Evolutionary conservation across 805 yeast species (phyloP), one percentile per base, ranked within the genome.

Genomic region (Saccharomycopsis fibuligera): DNA sequence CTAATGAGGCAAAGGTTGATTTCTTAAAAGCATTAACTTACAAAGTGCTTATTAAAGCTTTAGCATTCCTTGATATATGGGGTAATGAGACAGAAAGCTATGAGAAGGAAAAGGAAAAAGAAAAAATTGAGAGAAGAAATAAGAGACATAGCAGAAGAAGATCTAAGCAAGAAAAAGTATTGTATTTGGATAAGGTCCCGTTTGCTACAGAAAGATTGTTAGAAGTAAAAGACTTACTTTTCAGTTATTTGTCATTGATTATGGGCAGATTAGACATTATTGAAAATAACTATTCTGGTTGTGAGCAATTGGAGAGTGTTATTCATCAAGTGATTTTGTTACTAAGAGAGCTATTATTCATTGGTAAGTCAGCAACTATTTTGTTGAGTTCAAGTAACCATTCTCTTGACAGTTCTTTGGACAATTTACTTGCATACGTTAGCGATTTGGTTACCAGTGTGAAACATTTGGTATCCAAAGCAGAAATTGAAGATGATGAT

Each of bases 261-360:
- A 70, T 83, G 14, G 95, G 95, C n/a, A 67, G 95, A 57, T 64
- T 86, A 54, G 93, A 86, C 61, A 69, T 86, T 62, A 78, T 85
- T 31, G 93, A 86, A 59, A 83, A 81, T 56, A 85, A 84, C 59
- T 73, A 79, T 3, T 69, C 69, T 16, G 91, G 91, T 2, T 80
- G 88, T 58, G 83, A 81, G 54, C 62, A 79, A 5, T 62, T 86
- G 47, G 90, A 85, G 57, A 70, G 74, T 16, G 66, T 86, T 14
- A 76, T 81, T 2, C 86, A 82, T 56, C 93, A 86, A 56, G 72
- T 85, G 38, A 81, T 82, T 45, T 61, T 83, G 27, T 61, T 85
- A 17, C 63, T 83, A 40, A 68, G 83, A 58, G 95, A 86, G 58
- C 61, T 83, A 30, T 65, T 80, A 21, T 78, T 75, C 58, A 78